phyloP scores from a whole-genome alignment of 1,284 basidiomycete species.

The Cutaneotrichosporon cutaneum region DNA sequence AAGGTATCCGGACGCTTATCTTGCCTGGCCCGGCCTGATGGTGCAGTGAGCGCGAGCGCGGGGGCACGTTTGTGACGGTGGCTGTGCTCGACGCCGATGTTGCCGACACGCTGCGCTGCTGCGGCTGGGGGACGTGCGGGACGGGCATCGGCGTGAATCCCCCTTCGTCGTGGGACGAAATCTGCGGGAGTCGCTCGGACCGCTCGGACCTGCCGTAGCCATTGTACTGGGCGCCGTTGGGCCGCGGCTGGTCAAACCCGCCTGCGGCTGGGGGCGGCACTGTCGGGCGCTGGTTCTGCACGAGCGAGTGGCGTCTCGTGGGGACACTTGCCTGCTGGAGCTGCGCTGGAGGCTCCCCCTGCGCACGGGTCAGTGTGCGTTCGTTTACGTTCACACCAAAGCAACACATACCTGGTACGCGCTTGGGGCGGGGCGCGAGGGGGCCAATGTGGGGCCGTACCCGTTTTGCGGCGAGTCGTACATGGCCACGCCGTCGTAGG shows the following conservation, averaged over 20 bases:
- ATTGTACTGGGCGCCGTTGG: conserved; percentile 5
- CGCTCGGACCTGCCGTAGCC: neutral
- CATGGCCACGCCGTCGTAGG: conserved; percentile 14
- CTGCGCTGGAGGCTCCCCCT: conserved; percentile 9
- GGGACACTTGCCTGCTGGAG: conserved; percentile 7
- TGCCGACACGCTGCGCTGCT: conserved; percentile 16
- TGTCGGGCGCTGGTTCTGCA: conserved; percentile 6
- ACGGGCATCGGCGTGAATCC: conserved; percentile 7
- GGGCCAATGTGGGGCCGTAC: neutral
- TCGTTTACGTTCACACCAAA: neutral
- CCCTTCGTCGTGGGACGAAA: neutral
- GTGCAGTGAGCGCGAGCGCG: conserved; percentile 20
- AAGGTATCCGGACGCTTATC: conserved; percentile 21
- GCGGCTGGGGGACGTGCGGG: conserved; percentile 15
- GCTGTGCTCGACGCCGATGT: conserved; percentile 12
- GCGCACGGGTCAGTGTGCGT: conserved; percentile 8
- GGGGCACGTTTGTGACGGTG: conserved; percentile 15
- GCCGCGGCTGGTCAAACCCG: neutral
- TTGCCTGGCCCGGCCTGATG: conserved; percentile 10
- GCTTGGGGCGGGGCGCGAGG: conserved; percentile 9
- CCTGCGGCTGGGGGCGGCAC: conserved; percentile 2
- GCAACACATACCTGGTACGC: neutral
- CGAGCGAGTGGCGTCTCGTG: conserved; percentile 14
- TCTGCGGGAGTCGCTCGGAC: conserved; percentile 1
- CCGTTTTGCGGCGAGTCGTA: conserved; percentile 4